Evolutionary conservation across 768 basidiomycete genomes (phyloP), one percentile per base, ranked within the genome.

Genomic region (Grammothele lineata): DNA sequence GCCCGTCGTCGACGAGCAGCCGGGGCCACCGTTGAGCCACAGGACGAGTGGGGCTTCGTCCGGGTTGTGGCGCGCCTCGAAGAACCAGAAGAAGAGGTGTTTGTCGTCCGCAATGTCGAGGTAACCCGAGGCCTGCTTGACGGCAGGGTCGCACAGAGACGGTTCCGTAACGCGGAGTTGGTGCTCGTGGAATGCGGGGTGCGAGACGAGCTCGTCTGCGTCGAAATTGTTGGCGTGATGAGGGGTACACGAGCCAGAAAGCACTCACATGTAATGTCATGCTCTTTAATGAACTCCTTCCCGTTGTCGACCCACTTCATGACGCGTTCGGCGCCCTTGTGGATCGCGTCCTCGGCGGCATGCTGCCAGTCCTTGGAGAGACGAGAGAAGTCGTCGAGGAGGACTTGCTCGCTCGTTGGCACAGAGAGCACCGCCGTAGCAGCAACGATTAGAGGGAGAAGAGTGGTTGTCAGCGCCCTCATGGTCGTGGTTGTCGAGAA

Each of bases 21-120:
- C 68, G 2, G 70, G 70, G 17, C 85, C 85, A 26, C 89, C 89
- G 54, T 90, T 91, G n/a, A 91, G 71, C 94, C 94, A 96, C 38
- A 96, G 72, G 8, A 94, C 74, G 2, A 97, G 75, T 4, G 93
- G 94, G 5, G 87, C 92, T 43, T 80, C 72, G 41, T 76, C 67
- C 0, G 95, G 93, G 15, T 78, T 73, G 44, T 68, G 70, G 27
- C 93, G 76, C 1, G 87, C 80, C 67, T 96, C 94, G 56, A 97
- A 92, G 76, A 91, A 92, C 87, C 78, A 81, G 69, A 77, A 80
- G 70, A 81, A 82, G 42, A 80, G 61, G 51, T 81, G 78, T 53
- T 73, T 74, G 39, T 70, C 73, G 27, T 76, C 70, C 2, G 68
- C 67, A 36, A 81, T 74, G 52, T 82, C 78, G 23, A 83, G 67